A percentile compares a stretch with the other conserved stretches of the same genome.
Evolutionary conservation across 768 basidiomycete genomes (phyloP).

Genomic region (Rossbeevera mucosa): DNA sequence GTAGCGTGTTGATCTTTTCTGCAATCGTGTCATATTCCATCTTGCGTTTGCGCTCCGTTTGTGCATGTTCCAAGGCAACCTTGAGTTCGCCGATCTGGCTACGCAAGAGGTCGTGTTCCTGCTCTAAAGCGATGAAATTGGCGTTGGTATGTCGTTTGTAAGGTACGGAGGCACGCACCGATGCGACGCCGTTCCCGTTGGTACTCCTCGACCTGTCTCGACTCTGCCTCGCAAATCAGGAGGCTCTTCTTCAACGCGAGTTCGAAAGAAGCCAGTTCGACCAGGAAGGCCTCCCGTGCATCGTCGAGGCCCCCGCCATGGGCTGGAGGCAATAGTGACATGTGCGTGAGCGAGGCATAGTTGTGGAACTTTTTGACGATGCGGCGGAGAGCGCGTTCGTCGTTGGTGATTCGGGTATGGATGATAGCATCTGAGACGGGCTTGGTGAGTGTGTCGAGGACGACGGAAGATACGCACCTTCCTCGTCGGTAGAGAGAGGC

Average conservation of each 20-base stretch:
- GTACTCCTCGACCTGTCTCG: constrained; percentile 81
- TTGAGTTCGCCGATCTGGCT: constrained; percentile 78
- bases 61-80: constrained; percentile 70
- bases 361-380: constrained; percentile 79
- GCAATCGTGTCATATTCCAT: constrained; percentile 84
- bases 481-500: constrained; percentile 56
- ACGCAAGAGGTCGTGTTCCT: constrained; percentile 63
- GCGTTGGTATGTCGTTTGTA: background rate
- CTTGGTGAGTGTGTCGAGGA: constrained; percentile 11
- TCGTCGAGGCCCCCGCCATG: constrained; percentile 48
- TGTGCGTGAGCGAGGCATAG: constrained; percentile 57
- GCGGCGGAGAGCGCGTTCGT: constrained; percentile 72
- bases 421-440: constrained; percentile 63
- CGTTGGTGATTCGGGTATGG: constrained; percentile 74
- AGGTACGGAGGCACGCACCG: constrained; percentile 42
- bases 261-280: constrained; percentile 75
- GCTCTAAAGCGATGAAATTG: too few species aligned
- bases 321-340: constrained; percentile 36
- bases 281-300: constrained; percentile 71
- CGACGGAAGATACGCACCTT: constrained; percentile 38
- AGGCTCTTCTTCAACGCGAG: constrained; percentile 69
- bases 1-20: constrained; percentile 76
- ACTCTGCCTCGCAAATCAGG: constrained; percentile 84
- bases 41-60: constrained; percentile 68
- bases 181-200: constrained; percentile 66